These are phyloP conservation scores for Chytriomyces sp. DNA, from an alignment of 192 early-diverging fungal species.

Conservation along the genomic window DNA sequence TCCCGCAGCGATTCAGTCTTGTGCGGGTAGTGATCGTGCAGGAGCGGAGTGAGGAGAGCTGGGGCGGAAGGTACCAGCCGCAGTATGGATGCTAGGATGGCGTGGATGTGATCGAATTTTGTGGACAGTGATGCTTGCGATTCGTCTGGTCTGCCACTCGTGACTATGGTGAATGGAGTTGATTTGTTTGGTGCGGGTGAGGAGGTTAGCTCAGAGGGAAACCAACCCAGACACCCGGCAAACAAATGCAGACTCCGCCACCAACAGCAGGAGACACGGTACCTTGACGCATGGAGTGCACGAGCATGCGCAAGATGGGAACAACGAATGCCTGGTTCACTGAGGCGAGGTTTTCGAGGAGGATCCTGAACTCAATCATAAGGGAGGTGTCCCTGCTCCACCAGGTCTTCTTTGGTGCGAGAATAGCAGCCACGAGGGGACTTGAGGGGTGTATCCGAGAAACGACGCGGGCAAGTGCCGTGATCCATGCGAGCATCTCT, in stretches of 20 bases:
- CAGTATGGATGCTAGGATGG: constrained; percentile 61
- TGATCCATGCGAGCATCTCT: neutral
- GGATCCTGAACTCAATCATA: constrained; percentile 58
- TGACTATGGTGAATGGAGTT: neutral
- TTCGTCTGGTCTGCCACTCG: neutral
- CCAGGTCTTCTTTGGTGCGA: neutral
- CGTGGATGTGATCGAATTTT: constrained; percentile 63
- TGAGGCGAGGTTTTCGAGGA: constrained; percentile 74
- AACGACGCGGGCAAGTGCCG: neutral
- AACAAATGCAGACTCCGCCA: neutral
- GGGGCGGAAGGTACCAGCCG: constrained; percentile 70
- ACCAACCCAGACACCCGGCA: neutral
- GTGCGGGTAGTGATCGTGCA: constrained; percentile 72
- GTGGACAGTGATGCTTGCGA: constrained; percentile 7
- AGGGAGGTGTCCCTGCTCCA: constrained; percentile 26
- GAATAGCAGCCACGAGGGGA: neutral
- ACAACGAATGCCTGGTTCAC: constrained; percentile 70
- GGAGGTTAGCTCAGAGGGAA: neutral
- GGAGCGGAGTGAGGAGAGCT: constrained; percentile 60
- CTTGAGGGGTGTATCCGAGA: neutral
- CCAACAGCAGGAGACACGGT: constrained; percentile 28
- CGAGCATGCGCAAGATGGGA: constrained; percentile 62
- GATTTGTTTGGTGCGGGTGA: neutral
- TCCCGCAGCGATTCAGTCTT: constrained; percentile 59
- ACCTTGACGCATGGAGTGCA: constrained; percentile 57